phyloP scores from a whole-genome alignment of 2,329 filamentous ascomycete genomes.

The Mycosphaerelloides madeirae region DNA sequence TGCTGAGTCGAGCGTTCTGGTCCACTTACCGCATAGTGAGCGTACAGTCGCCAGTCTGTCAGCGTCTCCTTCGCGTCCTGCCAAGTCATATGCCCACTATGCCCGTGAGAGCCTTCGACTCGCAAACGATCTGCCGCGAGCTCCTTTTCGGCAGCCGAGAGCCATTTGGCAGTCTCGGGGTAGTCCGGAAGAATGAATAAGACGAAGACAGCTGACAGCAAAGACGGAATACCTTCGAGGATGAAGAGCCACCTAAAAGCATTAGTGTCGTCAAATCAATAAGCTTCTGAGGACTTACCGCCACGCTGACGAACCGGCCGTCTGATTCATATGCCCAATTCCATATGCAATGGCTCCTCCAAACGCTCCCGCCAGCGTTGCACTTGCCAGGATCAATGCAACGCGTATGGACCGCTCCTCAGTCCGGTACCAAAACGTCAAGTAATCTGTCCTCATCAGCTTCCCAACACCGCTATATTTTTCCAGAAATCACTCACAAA shows the following conservation, averaged over 20 bases:
- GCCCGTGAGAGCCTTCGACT: slow-evolving; percentile 40
- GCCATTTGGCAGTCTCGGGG: slow-evolving; percentile 46
- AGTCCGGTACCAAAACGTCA: slow-evolving; percentile 31
- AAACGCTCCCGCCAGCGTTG: slow-evolving; percentile 32
- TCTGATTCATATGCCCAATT: slow-evolving; percentile 52
- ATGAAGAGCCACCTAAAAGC: slow-evolving; percentile 67
- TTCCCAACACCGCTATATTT: background rate
- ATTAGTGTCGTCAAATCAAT: background rate
- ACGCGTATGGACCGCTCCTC: slow-evolving; percentile 30
- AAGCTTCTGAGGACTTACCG: slow-evolving; percentile 28
- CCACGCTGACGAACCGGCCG: slow-evolving; percentile 60
- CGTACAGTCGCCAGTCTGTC: slow-evolving; percentile 49
- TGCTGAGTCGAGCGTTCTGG: slow-evolving; percentile 10
- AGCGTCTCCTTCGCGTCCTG: slow-evolving; percentile 45
- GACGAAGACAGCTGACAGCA: slow-evolving; percentile 50
- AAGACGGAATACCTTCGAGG: slow-evolving; percentile 42
- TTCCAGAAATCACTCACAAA: slow-evolving; percentile 27
- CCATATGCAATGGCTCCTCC: slow-evolving; percentile 37
- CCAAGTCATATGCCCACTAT: slow-evolving; percentile 45
- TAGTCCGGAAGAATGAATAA: slow-evolving; percentile 53
- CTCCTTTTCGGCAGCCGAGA: slow-evolving; percentile 39
- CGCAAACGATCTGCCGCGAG: slow-evolving; percentile 40
- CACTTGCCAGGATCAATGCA: slow-evolving; percentile 30
- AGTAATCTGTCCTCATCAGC: slow-evolving; percentile 11
- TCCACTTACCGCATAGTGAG: slow-evolving; percentile 49